Conservation (phyloP, 2,329 filamentous ascomycete species). For the Pseudogymnoascus sp. region DNA sequence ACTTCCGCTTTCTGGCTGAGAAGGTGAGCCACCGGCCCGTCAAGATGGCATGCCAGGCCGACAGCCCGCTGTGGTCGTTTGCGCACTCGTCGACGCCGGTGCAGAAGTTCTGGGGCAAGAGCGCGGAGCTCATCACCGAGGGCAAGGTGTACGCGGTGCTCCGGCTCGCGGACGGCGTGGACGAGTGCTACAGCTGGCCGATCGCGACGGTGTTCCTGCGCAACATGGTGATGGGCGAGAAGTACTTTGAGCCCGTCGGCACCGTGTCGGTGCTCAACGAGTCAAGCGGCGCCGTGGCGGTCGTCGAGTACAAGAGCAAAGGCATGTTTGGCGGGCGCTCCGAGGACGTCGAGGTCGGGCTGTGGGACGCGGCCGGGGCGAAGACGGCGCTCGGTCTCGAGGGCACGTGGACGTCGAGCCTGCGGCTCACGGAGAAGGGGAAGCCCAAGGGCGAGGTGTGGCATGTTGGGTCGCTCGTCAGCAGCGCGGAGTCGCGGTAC, state of each 20-base stretch:
- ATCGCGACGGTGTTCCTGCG: constrained; percentile 84
- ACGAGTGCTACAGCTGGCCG: constrained; percentile 84
- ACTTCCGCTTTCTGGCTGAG: constrained; percentile 87
- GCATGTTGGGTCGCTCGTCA: constrained; percentile 70
- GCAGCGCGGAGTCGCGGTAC: constrained; percentile 72
- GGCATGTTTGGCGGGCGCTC: constrained; percentile 95
- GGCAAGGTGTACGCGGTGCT: constrained; percentile 75
- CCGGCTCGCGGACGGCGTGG: constrained; percentile 54
- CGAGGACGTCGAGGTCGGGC: constrained; percentile 78
- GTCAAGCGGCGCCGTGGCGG: constrained; percentile 71
- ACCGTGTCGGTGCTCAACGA: constrained; percentile 84
- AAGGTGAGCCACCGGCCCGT: constrained; percentile 93
- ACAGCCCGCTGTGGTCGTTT: constrained; percentile 77
- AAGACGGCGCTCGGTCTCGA: constrained; percentile 60
- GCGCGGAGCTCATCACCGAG: constrained; percentile 86
- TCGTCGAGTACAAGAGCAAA: constrained; percentile 87
- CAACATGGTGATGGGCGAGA: constrained; percentile 96
- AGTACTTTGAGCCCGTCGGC: constrained; percentile 92
- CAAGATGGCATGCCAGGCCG: constrained; percentile 86
- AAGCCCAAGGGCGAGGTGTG: constrained; percentile 64
- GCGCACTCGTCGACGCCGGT: constrained; percentile 80
- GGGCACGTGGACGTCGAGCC: constrained; percentile 77
- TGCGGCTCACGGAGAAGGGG: constrained; percentile 60
- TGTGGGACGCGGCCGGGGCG: constrained; percentile 59
- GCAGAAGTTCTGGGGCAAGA: constrained; percentile 99